phyloP scores from a whole-genome alignment of 495 filamentous ascomycete species.

The Aspergillus cavernicola region DNA sequence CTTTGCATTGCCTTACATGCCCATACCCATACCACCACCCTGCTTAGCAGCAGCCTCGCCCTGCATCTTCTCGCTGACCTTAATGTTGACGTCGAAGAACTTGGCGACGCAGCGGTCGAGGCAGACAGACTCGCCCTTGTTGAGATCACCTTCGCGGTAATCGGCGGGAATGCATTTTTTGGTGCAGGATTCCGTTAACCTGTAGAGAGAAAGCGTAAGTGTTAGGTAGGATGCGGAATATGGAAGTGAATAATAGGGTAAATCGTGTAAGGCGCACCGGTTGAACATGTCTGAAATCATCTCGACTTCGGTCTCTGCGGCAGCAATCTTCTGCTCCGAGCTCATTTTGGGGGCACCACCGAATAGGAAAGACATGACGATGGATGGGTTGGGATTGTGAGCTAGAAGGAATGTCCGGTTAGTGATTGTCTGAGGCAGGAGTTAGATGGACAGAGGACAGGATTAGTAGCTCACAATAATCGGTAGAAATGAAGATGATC shows the following conservation, averaged over 20 bases:
- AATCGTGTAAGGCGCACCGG: conserved; percentile 53
- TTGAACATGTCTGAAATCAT: conserved; percentile 96
- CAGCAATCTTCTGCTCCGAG: conserved; percentile 92
- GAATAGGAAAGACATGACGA: conserved; percentile 88
- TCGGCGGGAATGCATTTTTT: conserved; percentile 86
- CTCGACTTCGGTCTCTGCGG: conserved; percentile 87
- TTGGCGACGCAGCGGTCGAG: conserved; percentile 94
- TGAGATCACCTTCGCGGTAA: conserved; percentile 92
- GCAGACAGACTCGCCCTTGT: conserved; percentile 98
- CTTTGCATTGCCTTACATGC: conserved; percentile 39
- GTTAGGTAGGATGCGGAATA: background rate
- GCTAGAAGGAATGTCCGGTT: background rate
- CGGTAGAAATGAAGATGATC: too few species aligned
- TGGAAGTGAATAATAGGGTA: background rate
- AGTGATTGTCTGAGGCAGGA: background rate
- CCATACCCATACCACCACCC: conserved; percentile 42
- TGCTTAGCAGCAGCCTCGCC: conserved; percentile 53
- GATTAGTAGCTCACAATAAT: too few species aligned
- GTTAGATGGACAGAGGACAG: too few species aligned
- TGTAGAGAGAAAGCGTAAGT: conserved; percentile 26
- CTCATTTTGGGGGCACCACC: conserved; percentile 80
- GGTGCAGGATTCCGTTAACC: conserved; percentile 81
- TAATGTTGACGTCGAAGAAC: conserved; percentile 97
- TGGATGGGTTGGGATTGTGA: background rate
- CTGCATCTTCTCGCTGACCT: conserved; percentile 82